Evolutionary conservation across 2,329 filamentous ascomycete genomes (phyloP).

Genomic region (Colletotrichum paranaense): DNA sequence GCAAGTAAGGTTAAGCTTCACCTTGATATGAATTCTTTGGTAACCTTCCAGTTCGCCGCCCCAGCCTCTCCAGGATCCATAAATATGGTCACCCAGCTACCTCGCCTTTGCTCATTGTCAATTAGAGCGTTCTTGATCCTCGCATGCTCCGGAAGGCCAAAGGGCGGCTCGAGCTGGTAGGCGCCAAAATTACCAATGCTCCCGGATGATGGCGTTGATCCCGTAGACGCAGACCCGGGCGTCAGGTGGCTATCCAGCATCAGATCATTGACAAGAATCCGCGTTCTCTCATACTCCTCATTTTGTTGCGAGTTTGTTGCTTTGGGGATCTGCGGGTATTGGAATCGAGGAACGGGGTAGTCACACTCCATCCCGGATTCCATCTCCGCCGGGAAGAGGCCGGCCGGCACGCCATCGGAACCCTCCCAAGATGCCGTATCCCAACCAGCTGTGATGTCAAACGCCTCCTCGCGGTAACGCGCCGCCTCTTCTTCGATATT

Average conservation of each 20-base stretch:
- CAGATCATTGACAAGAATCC: neutral
- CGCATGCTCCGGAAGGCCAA: conserved; percentile 39
- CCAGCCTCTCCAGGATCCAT: conserved; percentile 39
- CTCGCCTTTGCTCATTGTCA: conserved; percentile 39
- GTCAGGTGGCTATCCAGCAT: conserved; percentile 5
- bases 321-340: conserved; percentile 18
- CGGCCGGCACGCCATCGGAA: conserved; percentile 7
- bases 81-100: conserved; percentile 45
- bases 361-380: neutral
- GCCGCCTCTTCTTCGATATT: conserved; percentile 47
- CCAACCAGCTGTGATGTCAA: neutral
- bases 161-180: conserved; percentile 40
- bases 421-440: conserved; percentile 1
- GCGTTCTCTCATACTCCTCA: neutral
- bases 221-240: conserved; percentile 8
- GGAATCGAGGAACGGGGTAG: neutral
- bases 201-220: conserved; percentile 1
- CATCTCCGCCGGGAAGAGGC: neutral
- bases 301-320: neutral
- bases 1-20: neutral
- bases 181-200: conserved; percentile 23
- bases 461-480: neutral
- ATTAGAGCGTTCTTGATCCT: conserved; percentile 47
- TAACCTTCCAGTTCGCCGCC: conserved; percentile 43
- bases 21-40: conserved; percentile 46